Base-by-base conservation (phyloP, 192 early-diverging fungal genomes). In the Backusella westeae region DNA sequence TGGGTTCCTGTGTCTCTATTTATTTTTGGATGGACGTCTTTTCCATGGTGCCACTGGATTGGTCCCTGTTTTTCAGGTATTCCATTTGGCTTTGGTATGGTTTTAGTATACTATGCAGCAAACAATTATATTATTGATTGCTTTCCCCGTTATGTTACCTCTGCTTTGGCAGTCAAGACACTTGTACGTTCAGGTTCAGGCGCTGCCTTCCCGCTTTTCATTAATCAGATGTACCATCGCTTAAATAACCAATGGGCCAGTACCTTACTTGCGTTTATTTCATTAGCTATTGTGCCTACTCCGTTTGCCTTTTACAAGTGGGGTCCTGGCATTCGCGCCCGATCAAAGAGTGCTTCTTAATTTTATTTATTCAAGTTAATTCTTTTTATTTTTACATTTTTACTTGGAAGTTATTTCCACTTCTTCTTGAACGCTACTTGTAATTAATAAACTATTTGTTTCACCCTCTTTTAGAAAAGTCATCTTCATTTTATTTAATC, bases 101-200 rank as follows among this genome's bases (percentile, higher is more conserved):
- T 77, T 14, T 35, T 77, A 34, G 63, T 77, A 3, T 80, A 77
- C 23, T 77, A 77, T 41, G 38, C 71, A 39, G 75, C 75, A 9
- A 77, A 77, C 52, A 80, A 80, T 49, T 80, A 80, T 36, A 63
- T 80, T 44, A 77, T 80, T 36, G 79, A 80, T 63, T 73, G 73
- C 34, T 80, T 73, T 36, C 71, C 74, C 35, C 74, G 71, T 4
- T 77, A 80, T 49, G 75, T 73, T 26, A 75, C 79, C 1, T 80
- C 75, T 4, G 75, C 79, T 15, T 59, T 80, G 39, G 79, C 79
- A 6, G 79, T 72, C 14, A 80, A 80, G 21, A 74, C 75, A 0
- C 56, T 80, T 9, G 69, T 80, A 4, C 63, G 79, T 66, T 72
- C 69, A 44, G 75, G 65, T n/a, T 26, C 49, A 10, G 79, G 79